Evolutionary conservation across 164 flowering plant genomes (phyloP).

Genomic region (Liquidambar formosana): DNA sequence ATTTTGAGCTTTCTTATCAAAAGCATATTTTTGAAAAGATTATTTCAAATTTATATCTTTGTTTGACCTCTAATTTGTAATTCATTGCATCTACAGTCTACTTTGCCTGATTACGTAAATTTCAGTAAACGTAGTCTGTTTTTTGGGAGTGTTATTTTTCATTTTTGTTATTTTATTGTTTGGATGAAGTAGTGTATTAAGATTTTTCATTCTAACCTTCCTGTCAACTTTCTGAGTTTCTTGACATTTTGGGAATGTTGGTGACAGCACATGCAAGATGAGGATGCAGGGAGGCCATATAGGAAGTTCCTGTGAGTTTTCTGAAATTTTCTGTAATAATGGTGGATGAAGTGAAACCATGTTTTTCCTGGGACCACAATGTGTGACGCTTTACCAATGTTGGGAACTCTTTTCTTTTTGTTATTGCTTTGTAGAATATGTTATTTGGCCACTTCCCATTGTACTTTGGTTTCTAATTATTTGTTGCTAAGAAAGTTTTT

Average conservation of each 20-base stretch:
- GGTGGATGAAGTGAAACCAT: slow-evolving; percentile 18
- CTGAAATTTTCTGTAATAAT: slow-evolving; percentile 30
- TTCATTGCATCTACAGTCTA: background rate
- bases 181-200: background rate
- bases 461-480: background rate
- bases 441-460: background rate
- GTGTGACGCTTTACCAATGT: background rate
- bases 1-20: too few species aligned
- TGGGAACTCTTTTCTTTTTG: background rate
- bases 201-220: too few species aligned
- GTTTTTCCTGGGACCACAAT: background rate
- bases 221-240: background rate
- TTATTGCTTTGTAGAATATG: background rate
- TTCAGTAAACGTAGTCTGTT: background rate
- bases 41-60: background rate
- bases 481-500: too few species aligned
- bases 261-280: slow-evolving; percentile 89
- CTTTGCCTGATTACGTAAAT: background rate
- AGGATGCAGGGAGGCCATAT: slow-evolving; percentile 76
- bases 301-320: slow-evolving; percentile 61
- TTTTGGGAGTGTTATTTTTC: background rate
- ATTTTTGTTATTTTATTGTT: background rate
- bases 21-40: background rate
- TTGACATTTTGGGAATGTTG: slow-evolving; percentile 3
- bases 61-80: background rate